Base-by-base conservation (phyloP, 2,329 filamentous ascomycete species). In the Alternaria arbusti region DNA sequence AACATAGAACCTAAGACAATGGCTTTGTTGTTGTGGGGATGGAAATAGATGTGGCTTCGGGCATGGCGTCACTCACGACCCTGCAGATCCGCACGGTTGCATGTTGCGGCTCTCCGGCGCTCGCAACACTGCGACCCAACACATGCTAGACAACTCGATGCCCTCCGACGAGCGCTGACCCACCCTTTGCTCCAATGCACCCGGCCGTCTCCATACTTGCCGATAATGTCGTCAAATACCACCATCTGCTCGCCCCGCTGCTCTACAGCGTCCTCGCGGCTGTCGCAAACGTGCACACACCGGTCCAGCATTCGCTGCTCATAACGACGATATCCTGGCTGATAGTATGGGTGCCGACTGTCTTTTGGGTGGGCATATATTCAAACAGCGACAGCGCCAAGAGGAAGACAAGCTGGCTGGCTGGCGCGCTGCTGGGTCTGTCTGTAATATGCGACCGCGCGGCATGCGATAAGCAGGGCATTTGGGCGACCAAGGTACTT, bases 401-500 rank as follows among this genome's bases (percentile, higher is more conserved):
- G 58, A 74, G 74, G 60, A 74, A 58, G 45, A 70, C 71, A 9
- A 73, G 69, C 63, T 83, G 82, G 82, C 69, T 76, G 20, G 81
- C 81, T 6, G 83, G 82, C 36, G 76, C 67, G 10, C 73, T 83
- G 54, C 73, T 84, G 40, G 81, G 79, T 11, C 68, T 85, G 54
- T 76, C 80, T 23, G 74, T 75, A 43, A 73, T 84, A 40, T 84
- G 82, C 73, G 82, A 84, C 65, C 69, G 82, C 57, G 78, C 78
- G 20, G 79, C 81, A n/a, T 78, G 79, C 66, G 81, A 83, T 64
- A 79, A 78, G 55, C 74, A 79, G 63, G 80, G 79, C 44, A 78
- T 82, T n/a, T 81, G 81, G 78, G 80, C 80, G 75, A 80, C 80
- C 22, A 83, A 84, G 80, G 83, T 84, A 70, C 46, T 22, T 52